These are phyloP conservation scores for Trametes versicolor DNA, from an alignment of 1,284 basidiomycete species.

Conservation along the genomic window DNA sequence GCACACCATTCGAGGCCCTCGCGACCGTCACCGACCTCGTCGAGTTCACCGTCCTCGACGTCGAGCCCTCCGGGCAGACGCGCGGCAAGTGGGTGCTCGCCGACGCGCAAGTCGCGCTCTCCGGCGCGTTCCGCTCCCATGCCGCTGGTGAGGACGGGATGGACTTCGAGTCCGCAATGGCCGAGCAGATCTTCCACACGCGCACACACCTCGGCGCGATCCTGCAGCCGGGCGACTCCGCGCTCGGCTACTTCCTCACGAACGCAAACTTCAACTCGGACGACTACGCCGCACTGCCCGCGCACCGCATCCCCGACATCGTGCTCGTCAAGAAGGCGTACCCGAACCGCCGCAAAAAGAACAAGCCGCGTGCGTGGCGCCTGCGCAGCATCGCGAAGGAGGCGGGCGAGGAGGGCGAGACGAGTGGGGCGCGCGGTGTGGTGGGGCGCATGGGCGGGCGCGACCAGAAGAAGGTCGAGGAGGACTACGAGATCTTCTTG, in stretches of 20 bases:
- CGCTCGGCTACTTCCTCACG: slow-evolving; percentile 90
- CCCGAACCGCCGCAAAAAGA: slow-evolving; percentile 94
- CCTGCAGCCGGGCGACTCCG: slow-evolving; percentile 95
- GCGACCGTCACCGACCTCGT: slow-evolving; percentile 87
- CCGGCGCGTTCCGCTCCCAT: slow-evolving; percentile 77
- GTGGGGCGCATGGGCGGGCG: slow-evolving; percentile 91
- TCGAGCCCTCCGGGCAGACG: slow-evolving; percentile 82
- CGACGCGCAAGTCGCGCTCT: slow-evolving; percentile 93
- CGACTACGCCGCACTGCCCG: slow-evolving; percentile 81
- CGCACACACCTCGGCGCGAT: slow-evolving; percentile 96
- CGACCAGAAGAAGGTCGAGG: slow-evolving; percentile 94
- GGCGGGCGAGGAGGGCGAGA: slow-evolving; percentile 84
- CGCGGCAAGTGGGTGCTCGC: slow-evolving; percentile 87
- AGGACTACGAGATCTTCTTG: slow-evolving; percentile 97
- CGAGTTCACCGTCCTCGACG: slow-evolving; percentile 95
- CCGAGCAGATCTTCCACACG: slow-evolving; percentile 89
- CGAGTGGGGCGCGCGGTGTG: slow-evolving; percentile 80
- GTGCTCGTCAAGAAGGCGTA: slow-evolving; percentile 97
- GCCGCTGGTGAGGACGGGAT: slow-evolving; percentile 52
- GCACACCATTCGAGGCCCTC: slow-evolving; percentile 87
- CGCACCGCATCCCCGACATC: slow-evolving; percentile 88
- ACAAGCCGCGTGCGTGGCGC: slow-evolving; percentile 87
- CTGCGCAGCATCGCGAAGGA: slow-evolving; percentile 96
- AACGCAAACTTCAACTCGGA: slow-evolving; percentile 95
- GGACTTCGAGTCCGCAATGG: slow-evolving; percentile 65